Percentiles rank a stretch among this genome's conserved stretches.
phyloP scores from a whole-genome alignment of 257 asterid species.

The Solanum dulcamara region DNA sequence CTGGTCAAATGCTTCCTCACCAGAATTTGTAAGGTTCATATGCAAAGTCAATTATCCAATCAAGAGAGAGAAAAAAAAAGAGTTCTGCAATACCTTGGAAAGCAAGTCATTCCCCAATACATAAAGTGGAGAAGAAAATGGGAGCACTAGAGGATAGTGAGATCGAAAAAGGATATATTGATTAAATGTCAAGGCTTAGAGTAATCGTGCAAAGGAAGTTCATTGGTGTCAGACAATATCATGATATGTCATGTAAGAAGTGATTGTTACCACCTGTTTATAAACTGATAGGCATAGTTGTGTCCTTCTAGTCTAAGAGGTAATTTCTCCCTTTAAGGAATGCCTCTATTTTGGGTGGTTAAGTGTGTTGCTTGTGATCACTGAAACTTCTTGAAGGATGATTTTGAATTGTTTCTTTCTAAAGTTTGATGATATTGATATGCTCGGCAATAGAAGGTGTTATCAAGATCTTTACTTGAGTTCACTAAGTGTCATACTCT shows the following conservation, averaged over 20 bases:
- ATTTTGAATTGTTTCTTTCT: neutral
- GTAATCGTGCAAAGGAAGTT: neutral
- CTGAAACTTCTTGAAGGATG: neutral
- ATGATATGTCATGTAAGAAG: neutral
- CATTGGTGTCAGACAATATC: neutral
- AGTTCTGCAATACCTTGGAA: neutral
- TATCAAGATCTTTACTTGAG: neutral
- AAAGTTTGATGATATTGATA: neutral
- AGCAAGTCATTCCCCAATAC: neutral
- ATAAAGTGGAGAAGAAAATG: neutral
- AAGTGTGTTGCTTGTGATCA: neutral
- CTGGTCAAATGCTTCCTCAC: neutral
- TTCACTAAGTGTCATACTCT: neutral
- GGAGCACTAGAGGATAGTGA: neutral
- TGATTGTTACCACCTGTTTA: neutral
- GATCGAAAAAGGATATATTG: neutral
- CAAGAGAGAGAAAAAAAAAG: neutral
- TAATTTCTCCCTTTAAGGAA: neutral
- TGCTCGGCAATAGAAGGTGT: neutral
- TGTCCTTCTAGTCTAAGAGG: neutral
- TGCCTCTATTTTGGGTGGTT: neutral
- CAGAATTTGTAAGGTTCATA: neutral
- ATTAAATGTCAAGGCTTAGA: neutral
- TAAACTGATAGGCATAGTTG: neutral
- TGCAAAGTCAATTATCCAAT: neutral